A percentile compares a stretch with the other conserved stretches of the same genome.
These are phyloP conservation scores for Diplodia corticola DNA, from an alignment of 2,329 filamentous ascomycete genomes.

Conservation along the genomic window DNA sequence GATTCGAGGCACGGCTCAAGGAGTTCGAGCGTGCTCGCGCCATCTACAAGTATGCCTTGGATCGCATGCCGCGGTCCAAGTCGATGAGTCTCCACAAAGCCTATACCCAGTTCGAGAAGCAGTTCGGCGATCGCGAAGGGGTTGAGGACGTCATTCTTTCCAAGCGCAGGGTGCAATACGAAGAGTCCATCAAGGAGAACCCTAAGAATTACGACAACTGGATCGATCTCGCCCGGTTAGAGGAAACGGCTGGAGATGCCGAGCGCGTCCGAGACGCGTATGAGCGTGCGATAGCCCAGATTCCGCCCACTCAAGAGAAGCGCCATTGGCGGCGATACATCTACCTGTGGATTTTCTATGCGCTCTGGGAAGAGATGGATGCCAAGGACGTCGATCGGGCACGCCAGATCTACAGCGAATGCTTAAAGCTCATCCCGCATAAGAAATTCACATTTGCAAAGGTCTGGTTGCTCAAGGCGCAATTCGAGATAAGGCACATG, in stretches of 20 bases:
- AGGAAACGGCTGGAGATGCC: constrained; percentile 79
- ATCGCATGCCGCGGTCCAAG: constrained; percentile 84
- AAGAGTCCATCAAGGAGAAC: constrained; percentile 91
- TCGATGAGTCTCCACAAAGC: constrained; percentile 84
- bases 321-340: constrained; percentile 96
- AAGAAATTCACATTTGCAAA: constrained; percentile 98
- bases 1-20: constrained; percentile 91
- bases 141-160: constrained; percentile 96
- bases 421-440: constrained; percentile 84
- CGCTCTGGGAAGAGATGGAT: constrained; percentile 89
- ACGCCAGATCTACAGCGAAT: constrained; percentile 87
- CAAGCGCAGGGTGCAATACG: constrained; percentile 89
- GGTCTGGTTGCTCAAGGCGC: constrained; percentile 88
- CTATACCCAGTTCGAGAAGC: constrained; percentile 97
- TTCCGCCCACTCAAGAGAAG: constrained; percentile 94
- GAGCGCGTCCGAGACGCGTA: constrained; percentile 90
- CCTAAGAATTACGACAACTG: constrained; percentile 95
- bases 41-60: constrained; percentile 95
- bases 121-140: constrained; percentile 89
- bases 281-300: constrained; percentile 91
- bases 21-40: constrained; percentile 91
- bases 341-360: constrained; percentile 97
- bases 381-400: constrained; percentile 76
- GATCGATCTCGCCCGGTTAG: constrained; percentile 91
- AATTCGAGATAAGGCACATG: constrained; percentile 88